Percentiles rank a stretch among this genome's conserved stretches.
Evolutionary conservation across 73 alveolate genomes (phyloP).

Genomic region (Paramecium biaurelia): DNA sequence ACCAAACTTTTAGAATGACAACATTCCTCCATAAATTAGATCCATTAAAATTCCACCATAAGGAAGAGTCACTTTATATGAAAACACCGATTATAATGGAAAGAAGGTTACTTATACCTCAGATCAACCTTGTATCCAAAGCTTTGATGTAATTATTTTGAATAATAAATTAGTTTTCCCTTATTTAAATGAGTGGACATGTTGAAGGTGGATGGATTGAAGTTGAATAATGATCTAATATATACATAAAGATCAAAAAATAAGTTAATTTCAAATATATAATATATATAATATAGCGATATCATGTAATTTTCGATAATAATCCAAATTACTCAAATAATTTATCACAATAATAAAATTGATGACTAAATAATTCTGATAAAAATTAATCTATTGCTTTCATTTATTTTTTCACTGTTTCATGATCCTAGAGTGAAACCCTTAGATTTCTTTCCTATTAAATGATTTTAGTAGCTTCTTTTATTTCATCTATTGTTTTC

Average conservation of each 20-base stretch:
- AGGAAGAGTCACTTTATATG: conserved; percentile 29
- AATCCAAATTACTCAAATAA: conserved; percentile 13
- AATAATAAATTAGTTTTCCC: not conserved
- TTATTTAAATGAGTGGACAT: not conserved
- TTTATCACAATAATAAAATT: not conserved
- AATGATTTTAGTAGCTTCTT: not conserved
- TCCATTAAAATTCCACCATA: conserved; percentile 28
- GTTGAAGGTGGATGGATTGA: not conserved
- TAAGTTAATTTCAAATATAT: not conserved
- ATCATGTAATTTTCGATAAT: not conserved
- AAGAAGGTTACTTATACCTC: not conserved
- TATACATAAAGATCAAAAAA: not conserved
- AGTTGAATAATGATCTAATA: not conserved
- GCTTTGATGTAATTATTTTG: not conserved
- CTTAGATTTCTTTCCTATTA: not conserved
- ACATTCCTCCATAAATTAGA: conserved; percentile 6
- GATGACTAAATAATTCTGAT: not conserved
- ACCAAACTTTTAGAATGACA: conserved; percentile 31
- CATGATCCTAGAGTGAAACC: not conserved
- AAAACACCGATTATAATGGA: conserved; percentile 14
- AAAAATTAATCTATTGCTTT: not conserved
- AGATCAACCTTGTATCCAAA: not conserved
- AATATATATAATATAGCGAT: not conserved
- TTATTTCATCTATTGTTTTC: not conserved
- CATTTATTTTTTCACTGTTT: not conserved